Conservation (phyloP, 148 eudicot genomes). For the Rhododendron ferrugineum region DNA sequence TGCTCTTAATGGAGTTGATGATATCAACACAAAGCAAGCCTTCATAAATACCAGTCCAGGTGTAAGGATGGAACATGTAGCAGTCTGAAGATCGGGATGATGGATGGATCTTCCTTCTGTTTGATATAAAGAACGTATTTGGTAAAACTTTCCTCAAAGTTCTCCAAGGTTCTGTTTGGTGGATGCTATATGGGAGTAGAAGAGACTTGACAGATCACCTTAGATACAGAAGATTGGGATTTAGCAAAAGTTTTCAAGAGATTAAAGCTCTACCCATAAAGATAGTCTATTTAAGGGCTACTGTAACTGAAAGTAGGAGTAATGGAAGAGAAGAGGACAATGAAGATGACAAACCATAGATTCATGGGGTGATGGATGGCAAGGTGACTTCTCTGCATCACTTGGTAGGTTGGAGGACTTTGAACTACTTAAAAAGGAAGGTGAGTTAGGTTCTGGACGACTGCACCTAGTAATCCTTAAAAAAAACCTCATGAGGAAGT, state of each 20-base stretch:
- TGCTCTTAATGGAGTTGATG: background rate
- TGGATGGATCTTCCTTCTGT: background rate
- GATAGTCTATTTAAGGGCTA: background rate
- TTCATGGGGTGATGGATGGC: background rate
- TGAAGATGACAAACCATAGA: background rate
- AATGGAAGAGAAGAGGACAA: background rate
- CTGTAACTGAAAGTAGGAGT: background rate
- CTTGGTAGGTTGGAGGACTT: background rate
- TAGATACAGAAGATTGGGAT: background rate
- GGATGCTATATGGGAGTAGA: background rate
- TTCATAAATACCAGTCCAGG: background rate
- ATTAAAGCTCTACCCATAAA: background rate
- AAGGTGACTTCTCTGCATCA: background rate
- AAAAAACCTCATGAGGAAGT: background rate
- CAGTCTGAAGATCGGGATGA: background rate
- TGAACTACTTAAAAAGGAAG: background rate
- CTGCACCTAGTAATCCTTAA: background rate
- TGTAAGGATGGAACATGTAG: background rate
- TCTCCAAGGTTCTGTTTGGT: background rate
- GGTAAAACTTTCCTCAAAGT: background rate
- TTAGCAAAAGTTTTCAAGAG: background rate
- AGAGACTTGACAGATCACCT: background rate
- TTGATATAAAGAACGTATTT: background rate
- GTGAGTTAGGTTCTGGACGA: background rate
- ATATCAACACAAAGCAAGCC: background rate